Evolutionary conservation across 495 filamentous ascomycete genomes (phyloP), one percentile per base, ranked within the genome.

Genomic region (Hypoxylon intermedium): DNA sequence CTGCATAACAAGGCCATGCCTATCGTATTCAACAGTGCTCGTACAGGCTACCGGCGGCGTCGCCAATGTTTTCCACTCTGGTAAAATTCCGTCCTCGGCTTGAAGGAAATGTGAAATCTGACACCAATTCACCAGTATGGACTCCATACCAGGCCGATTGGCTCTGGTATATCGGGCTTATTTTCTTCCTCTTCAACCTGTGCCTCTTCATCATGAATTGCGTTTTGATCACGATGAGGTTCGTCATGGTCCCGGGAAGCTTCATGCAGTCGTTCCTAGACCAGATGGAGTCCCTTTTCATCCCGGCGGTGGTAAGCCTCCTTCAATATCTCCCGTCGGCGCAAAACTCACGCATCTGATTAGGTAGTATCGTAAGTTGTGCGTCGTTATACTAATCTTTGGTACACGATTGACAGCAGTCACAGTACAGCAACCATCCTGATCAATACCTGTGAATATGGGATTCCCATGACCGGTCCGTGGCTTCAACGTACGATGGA

Each of bases 371-470:
- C 77, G 72, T 81, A 59, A 71, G 70, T 49, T 2, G 9, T 9
- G 12, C 30, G 1, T 18, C 26, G 18, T 2, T 23, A 16, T 2
- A 12, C 7, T 9, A 15, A 2, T 5, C 5, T 28, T 5, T 16
- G 13, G 2, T 7, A 26, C 18, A 6, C 40, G 16, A 16, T 21
- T 50, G 19, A 60, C 34, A 9, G 37, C 18, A n/a, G 28, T 11
- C 12, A n/a, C 36, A 82, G 79, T 15, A 81, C 87, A 62, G 91
- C 85, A 6, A 91, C 86, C 0, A 92, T 96, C 44, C 68, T 95
- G 33, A 88, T 90, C 64, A 93, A 91, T 60, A 83, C 89, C 34
- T 87, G 84, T 30, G 87, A 95, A 69, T 95, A 93, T 67, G 91
- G 90, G 0, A 77, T 89, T 2, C 79, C 80, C 9, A 73, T 83